A percentile compares a stretch with the other conserved stretches of the same genome.
Conservation (phyloP, 495 filamentous ascomycete species). For the Aspergillus panamensis region DNA sequence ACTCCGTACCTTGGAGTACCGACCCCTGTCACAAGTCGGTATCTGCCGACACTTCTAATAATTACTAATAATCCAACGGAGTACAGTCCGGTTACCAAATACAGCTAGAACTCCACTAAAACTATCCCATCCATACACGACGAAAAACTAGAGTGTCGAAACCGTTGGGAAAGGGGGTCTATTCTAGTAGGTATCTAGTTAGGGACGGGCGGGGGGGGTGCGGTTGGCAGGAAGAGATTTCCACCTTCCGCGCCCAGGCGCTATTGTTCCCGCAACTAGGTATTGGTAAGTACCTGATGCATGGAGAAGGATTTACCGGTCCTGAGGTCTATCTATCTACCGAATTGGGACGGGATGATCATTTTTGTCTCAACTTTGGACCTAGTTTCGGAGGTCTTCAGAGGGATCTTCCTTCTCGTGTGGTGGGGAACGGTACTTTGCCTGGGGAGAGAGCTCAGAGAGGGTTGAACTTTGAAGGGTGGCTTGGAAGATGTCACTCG, state of each 20-base stretch:
- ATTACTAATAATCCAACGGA: background rate
- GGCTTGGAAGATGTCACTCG: no score
- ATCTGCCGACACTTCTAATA: background rate
- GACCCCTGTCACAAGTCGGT: no score
- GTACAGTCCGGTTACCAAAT: background rate
- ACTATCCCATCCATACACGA: no score
- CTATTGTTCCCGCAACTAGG: background rate
- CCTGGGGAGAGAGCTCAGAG: background rate
- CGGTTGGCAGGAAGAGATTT: background rate
- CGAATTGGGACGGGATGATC: background rate
- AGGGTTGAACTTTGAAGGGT: background rate
- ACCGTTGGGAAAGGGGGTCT: conserved; percentile 4
- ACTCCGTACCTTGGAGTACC: no score
- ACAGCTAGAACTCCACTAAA: conserved; percentile 12
- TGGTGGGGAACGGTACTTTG: background rate
- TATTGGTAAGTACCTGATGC: background rate
- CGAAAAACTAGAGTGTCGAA: no score
- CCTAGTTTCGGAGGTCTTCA: background rate
- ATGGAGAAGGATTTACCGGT: background rate
- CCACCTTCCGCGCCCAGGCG: background rate
- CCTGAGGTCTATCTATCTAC: no score
- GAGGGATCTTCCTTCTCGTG: background rate
- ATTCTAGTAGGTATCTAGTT: background rate
- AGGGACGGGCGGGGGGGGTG: background rate
- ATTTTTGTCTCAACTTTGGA: background rate